Evolutionary conservation across 768 basidiomycete species (phyloP), one percentile per base, ranked within the genome.

Genomic region (Trametes meyenii): DNA sequence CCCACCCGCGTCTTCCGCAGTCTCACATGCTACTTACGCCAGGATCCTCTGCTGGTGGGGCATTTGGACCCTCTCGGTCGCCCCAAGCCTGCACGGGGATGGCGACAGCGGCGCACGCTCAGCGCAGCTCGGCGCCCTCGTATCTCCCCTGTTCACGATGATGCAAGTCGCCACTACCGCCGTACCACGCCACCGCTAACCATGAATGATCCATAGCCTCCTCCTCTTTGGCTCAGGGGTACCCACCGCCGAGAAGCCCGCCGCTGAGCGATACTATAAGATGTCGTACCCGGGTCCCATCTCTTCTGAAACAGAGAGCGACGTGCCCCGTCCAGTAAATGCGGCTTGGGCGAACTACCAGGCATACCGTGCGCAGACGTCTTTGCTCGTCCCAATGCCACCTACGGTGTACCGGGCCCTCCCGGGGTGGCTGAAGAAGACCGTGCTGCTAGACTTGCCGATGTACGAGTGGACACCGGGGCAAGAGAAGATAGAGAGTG

Each of bases 41-140:
- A 84, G 83, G 69, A 86, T 85, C 56, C 70, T 85, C 60, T 85
- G 83, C 66, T 86, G 85, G 84, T 86, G 84, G 84, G 86, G 85
- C 2, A 83, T 85, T 17, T 87, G 84, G 84, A 80, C 80, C 39
- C 73, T 85, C 4, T 80, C 79, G 63, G 75, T 89, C 3, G 85
- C 87, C 5, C 86, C 87, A 0, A 79, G 50, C 19, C 13, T 80
- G 6, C 76, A 84, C 44, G 79, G 81, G 6, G 64, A 68, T 17
- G 68, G 85, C 12, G 49, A 75, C 12, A 72, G 72, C 4, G 75
- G 80, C 5, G 75, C 83, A 3, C 75, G 75, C 51, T 72, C 81
- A 7, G 88, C 88, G 5, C 85, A 85, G 66, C 83, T 83, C 66
- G 86, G 79, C 19, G 73, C 86, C 5, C 76, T 89, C 53, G 74